A percentile compares a stretch with the other conserved stretches of the same genome.
Conservation (phyloP, 306 rosid genomes). For the Leucaena leucocephala region DNA sequence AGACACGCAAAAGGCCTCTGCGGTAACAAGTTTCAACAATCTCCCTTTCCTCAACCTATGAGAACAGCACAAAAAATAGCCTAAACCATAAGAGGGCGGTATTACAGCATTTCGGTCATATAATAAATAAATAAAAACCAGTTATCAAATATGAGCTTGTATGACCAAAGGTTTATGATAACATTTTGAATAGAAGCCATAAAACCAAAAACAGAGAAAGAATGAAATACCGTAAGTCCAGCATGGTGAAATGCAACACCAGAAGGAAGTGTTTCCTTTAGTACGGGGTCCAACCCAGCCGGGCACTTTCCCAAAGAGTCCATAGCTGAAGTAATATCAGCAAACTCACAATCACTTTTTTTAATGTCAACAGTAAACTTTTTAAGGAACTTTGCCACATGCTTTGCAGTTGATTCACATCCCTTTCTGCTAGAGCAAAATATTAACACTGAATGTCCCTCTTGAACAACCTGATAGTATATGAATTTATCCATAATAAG, state of each 20-base stretch:
- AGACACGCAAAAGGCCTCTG: constrained; percentile 84
- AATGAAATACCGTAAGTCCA: constrained; percentile 81
- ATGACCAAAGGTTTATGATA: neutral
- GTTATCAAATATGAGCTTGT: constrained; percentile 31
- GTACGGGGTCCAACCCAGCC: constrained; percentile 86
- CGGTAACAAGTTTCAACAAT: constrained; percentile 93
- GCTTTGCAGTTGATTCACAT: constrained; percentile 96
- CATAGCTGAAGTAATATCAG: constrained; percentile 69
- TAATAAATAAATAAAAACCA: neutral
- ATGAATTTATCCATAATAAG: constrained; percentile 19
- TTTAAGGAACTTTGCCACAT: constrained; percentile 78
- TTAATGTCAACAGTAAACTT: constrained; percentile 50
- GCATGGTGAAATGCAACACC: constrained; percentile 99
- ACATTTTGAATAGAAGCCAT: constrained; percentile 24
- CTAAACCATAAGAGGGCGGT: constrained; percentile 26
- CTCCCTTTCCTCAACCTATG: constrained; percentile 96
- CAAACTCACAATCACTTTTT: constrained; percentile 60
- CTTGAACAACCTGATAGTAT: constrained; percentile 84
- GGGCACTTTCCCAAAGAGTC: constrained; percentile 80
- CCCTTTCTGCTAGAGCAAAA: constrained; percentile 98
- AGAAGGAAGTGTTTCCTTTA: constrained; percentile 83
- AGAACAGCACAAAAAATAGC: constrained; percentile 27
- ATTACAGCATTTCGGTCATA: constrained; percentile 22
- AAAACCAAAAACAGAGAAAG: constrained; percentile 27
- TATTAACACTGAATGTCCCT: constrained; percentile 90